Evolutionary conservation across 768 basidiomycete species (phyloP).

Genomic region (Mycena epipterygia): DNA sequence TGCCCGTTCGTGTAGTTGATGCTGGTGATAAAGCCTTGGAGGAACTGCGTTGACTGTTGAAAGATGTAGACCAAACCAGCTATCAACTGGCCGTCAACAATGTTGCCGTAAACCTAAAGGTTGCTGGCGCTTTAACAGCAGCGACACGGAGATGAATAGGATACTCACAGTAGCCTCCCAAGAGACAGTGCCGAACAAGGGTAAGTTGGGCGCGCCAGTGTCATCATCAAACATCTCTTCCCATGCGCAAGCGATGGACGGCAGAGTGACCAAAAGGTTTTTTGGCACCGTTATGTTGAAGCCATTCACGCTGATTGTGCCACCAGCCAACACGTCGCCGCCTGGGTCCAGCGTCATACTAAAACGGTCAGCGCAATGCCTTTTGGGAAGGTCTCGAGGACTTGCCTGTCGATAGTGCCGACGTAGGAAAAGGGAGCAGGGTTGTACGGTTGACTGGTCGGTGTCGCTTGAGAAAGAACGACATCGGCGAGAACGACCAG

Average conservation of each 20-base stretch:
- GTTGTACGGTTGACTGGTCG: background rate
- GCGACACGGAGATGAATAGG: too few relatives aligned
- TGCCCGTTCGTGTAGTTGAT: slow-evolving; percentile 14
- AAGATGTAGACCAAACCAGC: slow-evolving; percentile 22
- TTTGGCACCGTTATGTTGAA: slow-evolving; percentile 5
- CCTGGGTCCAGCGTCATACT: background rate
- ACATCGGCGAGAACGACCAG: background rate
- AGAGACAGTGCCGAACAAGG: slow-evolving; percentile 16
- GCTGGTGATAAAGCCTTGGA: slow-evolving; percentile 16
- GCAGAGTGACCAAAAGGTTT: slow-evolving; percentile 19
- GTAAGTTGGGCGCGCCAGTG: background rate
- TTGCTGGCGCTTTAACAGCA: background rate
- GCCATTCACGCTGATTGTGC: slow-evolving; percentile 8
- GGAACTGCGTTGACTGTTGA: background rate
- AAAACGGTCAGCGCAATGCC: background rate
- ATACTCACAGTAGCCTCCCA: slow-evolving; percentile 19
- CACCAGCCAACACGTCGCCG: background rate
- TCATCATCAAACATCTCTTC: slow-evolving; percentile 19
- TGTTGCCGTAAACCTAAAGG: slow-evolving; percentile 21
- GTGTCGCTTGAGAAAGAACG: background rate
- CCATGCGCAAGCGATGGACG: slow-evolving; percentile 16
- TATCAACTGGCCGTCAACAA: background rate
- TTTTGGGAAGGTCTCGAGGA: background rate
- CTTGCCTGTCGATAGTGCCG: background rate
- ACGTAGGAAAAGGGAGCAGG: background rate